Evolutionary conservation across 2,329 filamentous ascomycete genomes (phyloP).

Genomic region (Microdochium paspali): DNA sequence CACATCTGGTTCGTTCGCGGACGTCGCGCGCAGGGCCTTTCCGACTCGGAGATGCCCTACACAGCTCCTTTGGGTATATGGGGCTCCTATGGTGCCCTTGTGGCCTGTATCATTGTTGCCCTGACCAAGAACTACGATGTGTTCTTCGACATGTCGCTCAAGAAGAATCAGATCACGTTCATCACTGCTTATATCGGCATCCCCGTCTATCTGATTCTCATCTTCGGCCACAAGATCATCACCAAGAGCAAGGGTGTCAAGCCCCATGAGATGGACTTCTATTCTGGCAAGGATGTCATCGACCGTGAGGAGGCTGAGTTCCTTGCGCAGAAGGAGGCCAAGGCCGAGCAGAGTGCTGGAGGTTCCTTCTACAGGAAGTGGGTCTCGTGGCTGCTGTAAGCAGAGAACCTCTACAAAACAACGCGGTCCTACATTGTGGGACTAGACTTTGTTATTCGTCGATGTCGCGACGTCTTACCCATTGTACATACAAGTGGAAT

Average conservation of each 20-base stretch:
- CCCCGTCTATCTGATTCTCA: slow-evolving; percentile 60
- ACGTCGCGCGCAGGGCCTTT: slow-evolving; percentile 49
- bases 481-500: no score
- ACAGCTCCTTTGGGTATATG: slow-evolving; percentile 61
- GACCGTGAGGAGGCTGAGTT: slow-evolving; percentile 66
- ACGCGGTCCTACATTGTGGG: not conserved
- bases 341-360: slow-evolving; percentile 13
- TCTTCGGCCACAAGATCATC: slow-evolving; percentile 57
- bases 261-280: slow-evolving; percentile 57
- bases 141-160: slow-evolving; percentile 44
- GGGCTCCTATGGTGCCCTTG: slow-evolving; percentile 59
- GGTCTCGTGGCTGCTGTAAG: slow-evolving; percentile 52
- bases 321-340: slow-evolving; percentile 41
- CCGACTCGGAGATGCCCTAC: slow-evolving; percentile 48
- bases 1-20: slow-evolving; percentile 59
- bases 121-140: slow-evolving; percentile 77
- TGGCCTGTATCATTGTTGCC: slow-evolving; percentile 63
- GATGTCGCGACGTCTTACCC: no score
- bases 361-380: slow-evolving; percentile 49
- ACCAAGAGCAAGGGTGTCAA: slow-evolving; percentile 45
- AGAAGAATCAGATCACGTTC: slow-evolving; percentile 59
- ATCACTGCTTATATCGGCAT: slow-evolving; percentile 72
- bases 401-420: not conserved
- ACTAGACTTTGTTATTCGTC: not conserved
- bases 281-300: slow-evolving; percentile 62